Evolutionary conservation across 257 asterid genomes (phyloP).

Genomic region (Solanum lignicaule): DNA sequence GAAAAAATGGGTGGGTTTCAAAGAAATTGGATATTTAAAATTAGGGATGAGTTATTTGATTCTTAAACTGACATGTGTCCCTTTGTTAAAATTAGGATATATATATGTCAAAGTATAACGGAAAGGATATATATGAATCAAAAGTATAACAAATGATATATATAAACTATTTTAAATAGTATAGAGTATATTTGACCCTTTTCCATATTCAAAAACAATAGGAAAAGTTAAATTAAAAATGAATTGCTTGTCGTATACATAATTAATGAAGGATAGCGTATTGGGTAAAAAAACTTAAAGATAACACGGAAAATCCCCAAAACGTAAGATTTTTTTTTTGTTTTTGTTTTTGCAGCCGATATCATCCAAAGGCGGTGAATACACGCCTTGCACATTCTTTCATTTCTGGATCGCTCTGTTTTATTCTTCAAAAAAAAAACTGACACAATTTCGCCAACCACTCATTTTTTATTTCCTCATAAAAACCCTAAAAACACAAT

Average conservation of each 20-base stretch:
- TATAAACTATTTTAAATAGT: too few species aligned
- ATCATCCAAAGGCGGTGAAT: conserved; percentile 1
- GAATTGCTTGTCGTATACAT: too few species aligned
- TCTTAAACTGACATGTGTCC: too few species aligned
- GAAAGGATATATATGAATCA: accelerated
- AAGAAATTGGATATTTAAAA: too few species aligned
- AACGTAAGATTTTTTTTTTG: background rate
- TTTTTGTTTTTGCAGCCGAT: background rate
- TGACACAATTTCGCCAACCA: conserved; percentile 7
- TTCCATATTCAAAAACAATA: too few species aligned
- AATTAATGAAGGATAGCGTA: background rate
- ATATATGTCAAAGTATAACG: too few species aligned
- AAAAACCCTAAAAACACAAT: background rate
- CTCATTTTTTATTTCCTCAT: background rate
- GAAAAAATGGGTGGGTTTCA: too few species aligned
- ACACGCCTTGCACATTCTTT: background rate
- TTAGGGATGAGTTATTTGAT: too few species aligned
- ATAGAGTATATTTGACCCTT: too few species aligned
- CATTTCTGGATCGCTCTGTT: background rate
- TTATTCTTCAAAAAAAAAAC: background rate
- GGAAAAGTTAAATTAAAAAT: too few species aligned
- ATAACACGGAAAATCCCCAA: background rate
- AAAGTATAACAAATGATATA: too few species aligned
- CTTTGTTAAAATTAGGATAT: too few species aligned
- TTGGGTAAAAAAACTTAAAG: background rate